Evolutionary conservation across 2,329 filamentous ascomycete species (phyloP).

Genomic region (Pseudopyricularia javanii): DNA sequence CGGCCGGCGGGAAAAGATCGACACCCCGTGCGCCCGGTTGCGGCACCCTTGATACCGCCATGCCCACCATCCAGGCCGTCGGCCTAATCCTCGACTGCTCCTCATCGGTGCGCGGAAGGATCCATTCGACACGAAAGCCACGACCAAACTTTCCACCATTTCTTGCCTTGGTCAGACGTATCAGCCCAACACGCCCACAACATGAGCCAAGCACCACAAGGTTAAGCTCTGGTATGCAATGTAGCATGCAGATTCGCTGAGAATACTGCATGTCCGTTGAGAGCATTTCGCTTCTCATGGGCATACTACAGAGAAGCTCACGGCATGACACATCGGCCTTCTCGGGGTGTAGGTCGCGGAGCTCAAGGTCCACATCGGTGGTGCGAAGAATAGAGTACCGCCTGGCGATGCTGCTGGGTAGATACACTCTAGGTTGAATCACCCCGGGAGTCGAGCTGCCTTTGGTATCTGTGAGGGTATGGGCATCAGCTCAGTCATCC

Average conservation of each 20-base stretch:
- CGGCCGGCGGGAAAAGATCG: constrained; percentile 7
- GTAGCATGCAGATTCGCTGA: constrained; percentile 49
- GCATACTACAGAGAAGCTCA: constrained; percentile 18
- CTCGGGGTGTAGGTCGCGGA: constrained; percentile 21
- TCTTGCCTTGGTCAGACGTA: constrained; percentile 41
- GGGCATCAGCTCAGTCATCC: neutral
- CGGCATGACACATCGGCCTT: constrained; percentile 13
- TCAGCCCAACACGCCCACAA: constrained; percentile 51
- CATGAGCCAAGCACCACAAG: constrained; percentile 55
- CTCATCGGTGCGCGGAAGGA: constrained; percentile 32
- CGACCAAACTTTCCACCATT: constrained; percentile 9
- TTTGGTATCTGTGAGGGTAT: neutral
- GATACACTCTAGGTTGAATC: neutral
- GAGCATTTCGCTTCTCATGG: constrained; percentile 5
- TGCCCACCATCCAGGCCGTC: constrained; percentile 46
- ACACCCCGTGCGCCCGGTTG: constrained; percentile 19
- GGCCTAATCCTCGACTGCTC: constrained; percentile 31
- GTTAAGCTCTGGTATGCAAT: constrained; percentile 57
- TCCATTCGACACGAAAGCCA: constrained; percentile 40
- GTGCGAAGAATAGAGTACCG: constrained; percentile 29
- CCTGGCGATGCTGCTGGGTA: constrained; percentile 7
- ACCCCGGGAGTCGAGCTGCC: neutral
- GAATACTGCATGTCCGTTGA: constrained; percentile 19
- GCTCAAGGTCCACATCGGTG: constrained; percentile 34
- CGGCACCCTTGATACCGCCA: constrained; percentile 55